Evolutionary conservation across 768 basidiomycete genomes (phyloP), one percentile per base, ranked within the genome.

Genomic region (Sarcomyxa edulis): DNA sequence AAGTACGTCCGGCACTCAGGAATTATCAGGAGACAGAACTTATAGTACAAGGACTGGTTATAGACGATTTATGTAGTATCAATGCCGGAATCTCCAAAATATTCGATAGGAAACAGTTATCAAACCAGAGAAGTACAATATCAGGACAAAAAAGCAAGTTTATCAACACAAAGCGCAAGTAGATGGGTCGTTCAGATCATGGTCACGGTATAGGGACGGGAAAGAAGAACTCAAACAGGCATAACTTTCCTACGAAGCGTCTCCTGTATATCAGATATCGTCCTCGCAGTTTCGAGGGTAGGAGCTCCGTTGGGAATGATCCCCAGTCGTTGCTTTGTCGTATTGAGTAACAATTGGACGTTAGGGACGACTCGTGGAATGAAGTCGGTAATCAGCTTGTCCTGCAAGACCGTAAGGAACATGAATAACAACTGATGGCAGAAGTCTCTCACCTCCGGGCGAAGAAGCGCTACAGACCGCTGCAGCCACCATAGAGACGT

Each of bases 401-500:
- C 85, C 82, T 85, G 50, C 3, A 44, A 19, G 14, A 29, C 37
- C 25, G 24, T 33, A 25, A 42, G 10, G 19, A 52, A 12, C 54
- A 45, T 30, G 7, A 34, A 35, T 16, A 40, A 39, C 12, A 38
- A 11, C 32, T 14, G 32, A 28, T 42, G 29, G 4, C 42, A 18
- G 28, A 9, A 30, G 4, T 16, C 26, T 19, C 71, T 19, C 55
- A 84, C 84, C 50, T 79, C 81, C 35, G 86, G 80, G 52, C 83
- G 84, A 46, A 91, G 71, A 22, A 81, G 68, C 10, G 73, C 65
- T 6, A 84, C 68, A 25, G 84, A 71, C 39, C 88, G 80, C 54
- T 90, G 85, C 48, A 92, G 63, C 88, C 88, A 92, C 87, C 89
- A 90, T 40, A 91, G 62, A 6, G 83, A 76, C 10, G 74, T 76